phyloP scores from a whole-genome alignment of 2,329 filamentous ascomycete genomes.

The Phialophora expanda region DNA sequence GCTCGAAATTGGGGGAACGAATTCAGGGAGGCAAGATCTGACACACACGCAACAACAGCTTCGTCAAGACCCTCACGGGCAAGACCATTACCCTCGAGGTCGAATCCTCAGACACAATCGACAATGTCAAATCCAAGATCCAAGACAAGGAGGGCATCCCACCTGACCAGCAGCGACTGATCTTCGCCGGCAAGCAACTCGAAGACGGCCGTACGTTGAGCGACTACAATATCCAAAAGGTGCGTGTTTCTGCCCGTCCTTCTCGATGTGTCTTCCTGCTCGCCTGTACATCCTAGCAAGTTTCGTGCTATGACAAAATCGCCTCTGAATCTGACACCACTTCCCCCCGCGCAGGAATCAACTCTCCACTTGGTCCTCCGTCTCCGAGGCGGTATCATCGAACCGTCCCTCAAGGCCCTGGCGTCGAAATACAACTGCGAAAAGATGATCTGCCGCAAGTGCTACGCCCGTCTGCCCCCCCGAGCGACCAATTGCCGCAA shows the following conservation, averaged over 20 bases:
- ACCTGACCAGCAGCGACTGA: constrained; percentile 96
- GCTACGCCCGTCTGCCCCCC: constrained; percentile 97
- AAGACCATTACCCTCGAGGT: constrained; percentile 99
- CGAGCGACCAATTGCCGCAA: constrained; percentile 99
- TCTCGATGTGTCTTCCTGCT: no score
- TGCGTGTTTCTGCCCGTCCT: constrained; percentile 52
- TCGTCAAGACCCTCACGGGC: constrained; percentile 99
- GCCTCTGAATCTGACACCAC: not conserved
- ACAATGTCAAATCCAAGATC: constrained; percentile 99
- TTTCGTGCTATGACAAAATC: not conserved
- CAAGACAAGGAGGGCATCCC: constrained; percentile 99
- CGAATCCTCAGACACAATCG: constrained; percentile 98
- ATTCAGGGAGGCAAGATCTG: constrained; percentile 15
- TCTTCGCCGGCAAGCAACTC: constrained; percentile 98
- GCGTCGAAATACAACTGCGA: constrained; percentile 99
- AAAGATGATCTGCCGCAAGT: constrained; percentile 99
- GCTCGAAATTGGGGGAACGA: not conserved
- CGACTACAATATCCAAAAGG: constrained; percentile 99
- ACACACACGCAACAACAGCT: constrained; percentile 63
- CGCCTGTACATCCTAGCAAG: not conserved
- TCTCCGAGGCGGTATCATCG: constrained; percentile 98
- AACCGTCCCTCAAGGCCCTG: constrained; percentile 97
- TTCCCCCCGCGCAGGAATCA: constrained; percentile 70
- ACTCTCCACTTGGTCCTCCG: constrained; percentile 98
- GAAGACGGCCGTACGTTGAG: constrained; percentile 96